phyloP scores from a whole-genome alignment of 1,284 basidiomycete species.

The Abortiporus biennis region DNA sequence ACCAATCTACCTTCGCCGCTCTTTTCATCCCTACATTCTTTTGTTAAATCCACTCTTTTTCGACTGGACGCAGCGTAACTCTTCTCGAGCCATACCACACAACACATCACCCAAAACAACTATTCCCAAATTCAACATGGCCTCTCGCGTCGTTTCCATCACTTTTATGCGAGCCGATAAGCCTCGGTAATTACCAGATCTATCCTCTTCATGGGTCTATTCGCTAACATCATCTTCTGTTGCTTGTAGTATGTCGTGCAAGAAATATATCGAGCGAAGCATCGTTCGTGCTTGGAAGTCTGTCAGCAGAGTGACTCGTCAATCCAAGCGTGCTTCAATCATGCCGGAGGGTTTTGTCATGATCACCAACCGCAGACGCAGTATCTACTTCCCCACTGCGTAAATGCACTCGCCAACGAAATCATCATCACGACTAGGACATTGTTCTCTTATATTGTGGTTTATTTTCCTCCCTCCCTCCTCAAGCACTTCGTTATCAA shows the following conservation, averaged over 20 bases:
- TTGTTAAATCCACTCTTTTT: background rate
- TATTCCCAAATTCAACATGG: constrained; percentile 4
- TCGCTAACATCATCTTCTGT: background rate
- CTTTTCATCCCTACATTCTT: constrained; percentile 1
- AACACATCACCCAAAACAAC: too few species aligned
- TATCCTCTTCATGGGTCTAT: background rate
- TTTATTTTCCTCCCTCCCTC: background rate
- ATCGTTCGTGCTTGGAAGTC: constrained; percentile 56
- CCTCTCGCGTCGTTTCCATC: constrained; percentile 2
- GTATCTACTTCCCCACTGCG: constrained; percentile 29
- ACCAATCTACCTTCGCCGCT: constrained; percentile 1
- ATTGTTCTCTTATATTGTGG: background rate
- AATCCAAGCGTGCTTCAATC: constrained; percentile 42
- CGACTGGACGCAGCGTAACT: too few species aligned
- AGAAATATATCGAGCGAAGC: constrained; percentile 50
- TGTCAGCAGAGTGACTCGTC: constrained; percentile 44
- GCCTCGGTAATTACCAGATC: constrained; percentile 4
- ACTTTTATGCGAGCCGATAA: constrained; percentile 4
- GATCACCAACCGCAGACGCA: constrained; percentile 48
- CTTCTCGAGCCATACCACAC: too few species aligned
- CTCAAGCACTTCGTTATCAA: background rate
- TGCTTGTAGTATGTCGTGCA: constrained; percentile 28
- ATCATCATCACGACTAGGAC: too few species aligned
- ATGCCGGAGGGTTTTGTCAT: constrained; percentile 56
- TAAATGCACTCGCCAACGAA: too few species aligned